Base-by-base conservation (phyloP, 371 early-diverging fungal species). In the Choanephora cucurbitarum region DNA sequence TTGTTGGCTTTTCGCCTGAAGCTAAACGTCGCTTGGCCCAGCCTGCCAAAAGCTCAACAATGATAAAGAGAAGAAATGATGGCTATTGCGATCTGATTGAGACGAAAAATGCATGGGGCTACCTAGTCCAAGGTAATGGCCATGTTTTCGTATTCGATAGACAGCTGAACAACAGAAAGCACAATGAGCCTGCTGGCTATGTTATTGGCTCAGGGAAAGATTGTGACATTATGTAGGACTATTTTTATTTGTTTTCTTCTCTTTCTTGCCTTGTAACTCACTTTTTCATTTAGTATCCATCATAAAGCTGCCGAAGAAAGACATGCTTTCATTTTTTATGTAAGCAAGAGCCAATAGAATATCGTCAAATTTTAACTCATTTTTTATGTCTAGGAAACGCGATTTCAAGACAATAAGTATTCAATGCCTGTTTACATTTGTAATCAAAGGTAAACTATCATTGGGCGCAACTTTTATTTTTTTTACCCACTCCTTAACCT, bases 221-320 rank as follows among this genome's bases (percentile, higher is more conserved):
- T 13, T 60, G 54, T 42, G 60, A 53, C 19, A 54, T 60, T 37
- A 54, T 37, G 60, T 60, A 49, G 17, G n/a, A 31, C 1, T 14
- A 23, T 7, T 19, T 37, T 28, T 45, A 4, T 13, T 39, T 24
- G 10, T 43, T 23, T 37, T 2, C 13, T n/a, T n/a, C n/a, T n/a
- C n/a, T n/a, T n/a, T n/a, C n/a, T n/a, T n/a, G n/a, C n/a, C 21
- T 37, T 54, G 11, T 23, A 14, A 17, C 18, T 7, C 22, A 44
- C 13, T 44, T 46, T 9, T 24, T 28, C 11, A 28, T 46, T 15
- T 44, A 52, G 53, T 18, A 19, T 44, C 5, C 14, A 32, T 32
- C 23, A 19, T 21, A 14, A 7, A 13, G 37, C n/a, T 31, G 54
- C 44, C 11, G 19, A 19, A 5, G 22, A 45, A 44, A 21, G 33